Percentiles rank a stretch among this genome's conserved stretches.
These are phyloP conservation scores for Endocalyx cinctus DNA, from an alignment of 2,329 filamentous ascomycete genomes.

Conservation along the genomic window DNA sequence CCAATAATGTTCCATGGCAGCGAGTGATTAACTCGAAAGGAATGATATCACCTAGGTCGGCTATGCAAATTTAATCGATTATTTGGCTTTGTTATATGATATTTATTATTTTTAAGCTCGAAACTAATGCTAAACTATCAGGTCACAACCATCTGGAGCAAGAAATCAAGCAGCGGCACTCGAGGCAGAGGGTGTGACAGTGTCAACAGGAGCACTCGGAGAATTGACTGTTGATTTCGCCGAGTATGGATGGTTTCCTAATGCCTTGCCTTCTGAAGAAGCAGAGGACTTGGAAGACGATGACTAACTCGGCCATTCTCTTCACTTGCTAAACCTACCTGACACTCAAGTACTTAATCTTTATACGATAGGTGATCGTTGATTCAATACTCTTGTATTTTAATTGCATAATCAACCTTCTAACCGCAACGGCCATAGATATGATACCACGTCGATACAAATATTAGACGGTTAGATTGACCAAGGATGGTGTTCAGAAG, in stretches of 20 bases:
- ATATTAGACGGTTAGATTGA: too few relatives aligned
- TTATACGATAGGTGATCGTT: too few relatives aligned
- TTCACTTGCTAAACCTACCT: too few relatives aligned
- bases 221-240: slow-evolving; percentile 48
- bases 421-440: too few relatives aligned
- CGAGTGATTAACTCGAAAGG: slow-evolving; percentile 86
- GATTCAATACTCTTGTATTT: too few relatives aligned
- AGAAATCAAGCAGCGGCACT: slow-evolving; percentile 48
- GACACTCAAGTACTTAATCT: too few relatives aligned
- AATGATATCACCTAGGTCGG: slow-evolving; percentile 74
- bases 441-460: too few relatives aligned
- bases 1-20: slow-evolving; percentile 86
- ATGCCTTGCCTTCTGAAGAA: slow-evolving; percentile 40
- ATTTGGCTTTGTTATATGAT: too few relatives aligned
- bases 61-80: neutral
- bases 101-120: too few relatives aligned
- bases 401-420: too few relatives aligned
- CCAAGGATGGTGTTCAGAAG: too few relatives aligned
- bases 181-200: slow-evolving; percentile 47
- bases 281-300: slow-evolving; percentile 25
- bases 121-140: slow-evolving; percentile 14
- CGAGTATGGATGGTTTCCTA: slow-evolving; percentile 54
- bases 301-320: too few relatives aligned
- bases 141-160: slow-evolving; percentile 44
- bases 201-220: slow-evolving; percentile 44